Conservation (phyloP, 73 alveolate genomes). For the Symbiodinium pilosum region DNA sequence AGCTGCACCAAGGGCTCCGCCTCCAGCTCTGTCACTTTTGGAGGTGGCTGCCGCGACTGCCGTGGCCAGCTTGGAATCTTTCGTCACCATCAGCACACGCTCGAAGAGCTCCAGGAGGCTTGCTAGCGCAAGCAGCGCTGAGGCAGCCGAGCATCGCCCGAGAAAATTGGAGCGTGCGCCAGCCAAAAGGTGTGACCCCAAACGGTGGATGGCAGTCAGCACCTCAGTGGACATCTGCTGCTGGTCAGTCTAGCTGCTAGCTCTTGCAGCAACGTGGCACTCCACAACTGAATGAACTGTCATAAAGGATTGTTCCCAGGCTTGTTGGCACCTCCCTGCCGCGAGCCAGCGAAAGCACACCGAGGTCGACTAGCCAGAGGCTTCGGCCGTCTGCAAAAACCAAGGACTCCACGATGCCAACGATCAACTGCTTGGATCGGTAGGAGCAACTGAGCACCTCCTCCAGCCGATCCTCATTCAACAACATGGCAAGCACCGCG, state of each 20-base stretch:
- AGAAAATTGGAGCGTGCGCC: not conserved
- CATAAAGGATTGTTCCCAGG: not conserved
- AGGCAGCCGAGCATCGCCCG: constrained; percentile 36
- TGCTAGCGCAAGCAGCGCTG: constrained; percentile 36
- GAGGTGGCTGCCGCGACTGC: not conserved
- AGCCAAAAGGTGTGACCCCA: constrained; percentile 52
- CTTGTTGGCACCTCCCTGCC: not conserved
- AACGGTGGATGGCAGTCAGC: constrained; percentile 24
- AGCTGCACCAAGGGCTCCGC: not conserved
- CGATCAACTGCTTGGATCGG: constrained; percentile 36
- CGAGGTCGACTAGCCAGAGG: not conserved
- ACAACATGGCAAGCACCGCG: not conserved
- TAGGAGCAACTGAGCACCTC: constrained; percentile 27
- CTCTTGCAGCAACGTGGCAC: not conserved
- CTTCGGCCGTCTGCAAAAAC: constrained; percentile 2
- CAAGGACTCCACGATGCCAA: constrained; percentile 53
- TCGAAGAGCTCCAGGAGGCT: constrained; percentile 41
- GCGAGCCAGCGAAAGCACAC: not conserved
- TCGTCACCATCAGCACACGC: not conserved
- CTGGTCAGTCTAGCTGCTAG: no score
- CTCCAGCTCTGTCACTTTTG: no score
- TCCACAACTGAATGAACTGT: not conserved
- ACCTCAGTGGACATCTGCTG: no score
- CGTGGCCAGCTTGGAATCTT: not conserved
- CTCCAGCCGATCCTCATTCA: constrained; percentile 60